Base-by-base conservation (phyloP, 306 rosid species). In the Acacia melanoxylon region DNA sequence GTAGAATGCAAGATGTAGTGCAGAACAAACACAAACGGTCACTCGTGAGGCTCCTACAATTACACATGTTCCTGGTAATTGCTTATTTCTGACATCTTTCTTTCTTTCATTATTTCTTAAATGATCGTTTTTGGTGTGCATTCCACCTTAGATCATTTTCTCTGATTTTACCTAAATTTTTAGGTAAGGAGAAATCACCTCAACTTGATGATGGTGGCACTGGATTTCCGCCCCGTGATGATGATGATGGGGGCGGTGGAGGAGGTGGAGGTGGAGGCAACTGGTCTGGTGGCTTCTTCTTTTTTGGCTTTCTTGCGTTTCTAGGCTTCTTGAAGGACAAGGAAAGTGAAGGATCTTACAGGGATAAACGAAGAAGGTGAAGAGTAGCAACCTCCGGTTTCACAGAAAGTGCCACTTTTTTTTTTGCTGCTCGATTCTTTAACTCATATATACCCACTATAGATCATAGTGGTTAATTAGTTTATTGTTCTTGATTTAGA, bases 191-290 rank as follows among this genome's bases (percentile, higher is more conserved):
- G 84, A 93, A 96, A 85, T 90, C 97, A 12, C 98, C 98, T 6
- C 91, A 86, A 66, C 89, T 96, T 0, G 97, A 96, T 71, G 97
- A 94, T 58, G 97, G 97, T 0, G 95, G 89, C 31, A 68, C 88
- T 74, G 99, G 97, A 73, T 84, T 93, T 71, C 99, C 99, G 4
- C 99, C 99, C 70, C 87, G 94, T 27, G 98, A 91, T 72, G 99
- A 93, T 41, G 99, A 83, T 9, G 98, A 79, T 56, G 98, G 98
- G 0, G 99, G 97, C 0, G 99, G 99, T 0, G 99, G 99, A 0
- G 99, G 99, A 1, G 99, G 97, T 0, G 98, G 99, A 3, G 98
- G 99, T 0, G 98, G 99, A 25, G 99, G 99, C 83, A 91, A 91
- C 79, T 95, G 92, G 92, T 92, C 97, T 0, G 98, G 99, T 29